Percentiles rank a stretch among this genome's conserved stretches.
Conservation (phyloP, 2,329 filamentous ascomycete genomes). For the Penicillium sp. region DNA sequence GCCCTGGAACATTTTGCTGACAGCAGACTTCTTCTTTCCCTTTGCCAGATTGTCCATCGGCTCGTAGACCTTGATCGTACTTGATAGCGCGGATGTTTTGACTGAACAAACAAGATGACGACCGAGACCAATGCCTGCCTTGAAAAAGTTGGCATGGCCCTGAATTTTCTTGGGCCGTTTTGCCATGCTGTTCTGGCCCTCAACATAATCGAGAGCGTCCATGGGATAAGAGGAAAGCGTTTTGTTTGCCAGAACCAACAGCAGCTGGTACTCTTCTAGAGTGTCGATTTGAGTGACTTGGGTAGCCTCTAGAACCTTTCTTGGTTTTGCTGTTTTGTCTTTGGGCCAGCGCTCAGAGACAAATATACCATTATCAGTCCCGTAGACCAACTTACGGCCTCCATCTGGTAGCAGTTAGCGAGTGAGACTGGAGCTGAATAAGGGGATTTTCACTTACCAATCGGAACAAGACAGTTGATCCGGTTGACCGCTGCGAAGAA, state of each 20-base stretch:
- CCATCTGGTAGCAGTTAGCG: conserved; percentile 62
- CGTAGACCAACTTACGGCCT: conserved; percentile 89
- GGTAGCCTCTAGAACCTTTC: conserved; percentile 79
- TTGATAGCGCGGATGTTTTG: conserved; percentile 88
- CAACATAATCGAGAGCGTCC: conserved; percentile 79
- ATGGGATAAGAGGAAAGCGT: conserved; percentile 86
- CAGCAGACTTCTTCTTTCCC: conserved; percentile 91
- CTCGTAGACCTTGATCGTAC: conserved; percentile 98
- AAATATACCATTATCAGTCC: conserved; percentile 91
- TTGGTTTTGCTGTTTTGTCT: conserved; percentile 70
- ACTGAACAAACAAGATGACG: conserved; percentile 95
- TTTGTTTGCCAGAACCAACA: conserved; percentile 90
- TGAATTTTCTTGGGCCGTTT: conserved; percentile 95
- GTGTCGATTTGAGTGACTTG: conserved; percentile 95
- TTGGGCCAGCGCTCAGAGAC: conserved; percentile 87
- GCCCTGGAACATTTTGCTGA: conserved; percentile 91
- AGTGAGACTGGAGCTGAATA: not conserved
- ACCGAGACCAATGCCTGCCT: conserved; percentile 90
- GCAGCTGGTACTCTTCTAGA: conserved; percentile 87
- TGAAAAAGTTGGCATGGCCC: conserved; percentile 98
- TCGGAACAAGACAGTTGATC: conserved; percentile 92
- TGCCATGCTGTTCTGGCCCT: conserved; percentile 68
- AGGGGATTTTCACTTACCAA: conserved; percentile 58
- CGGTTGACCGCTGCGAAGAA: conserved; percentile 88
- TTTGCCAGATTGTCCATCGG: conserved; percentile 92